These are phyloP conservation scores for Knoxia roxburghii DNA, from an alignment of 257 asterid species.

Conservation along the genomic window DNA sequence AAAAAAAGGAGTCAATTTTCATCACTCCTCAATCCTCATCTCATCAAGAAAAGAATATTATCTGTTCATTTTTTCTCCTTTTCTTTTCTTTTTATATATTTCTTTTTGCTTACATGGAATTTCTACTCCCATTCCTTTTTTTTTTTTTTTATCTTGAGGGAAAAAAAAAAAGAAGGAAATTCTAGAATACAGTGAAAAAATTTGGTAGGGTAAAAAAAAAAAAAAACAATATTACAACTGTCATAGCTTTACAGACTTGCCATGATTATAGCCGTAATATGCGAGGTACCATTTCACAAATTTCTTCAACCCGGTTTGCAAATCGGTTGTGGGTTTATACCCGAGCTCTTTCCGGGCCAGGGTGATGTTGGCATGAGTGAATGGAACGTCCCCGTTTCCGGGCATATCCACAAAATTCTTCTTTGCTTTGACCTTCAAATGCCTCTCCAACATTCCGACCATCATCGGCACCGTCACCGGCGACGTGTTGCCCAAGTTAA, in stretches of 20 bases:
- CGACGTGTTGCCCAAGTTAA: conserved; percentile 67
- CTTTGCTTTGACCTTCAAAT: conserved; percentile 60
- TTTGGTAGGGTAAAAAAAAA: not conserved
- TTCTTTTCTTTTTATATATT: not conserved
- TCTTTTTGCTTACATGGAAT: conserved; percentile 8
- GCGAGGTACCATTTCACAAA: conserved; percentile 72
- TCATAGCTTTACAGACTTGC: conserved; percentile 46
- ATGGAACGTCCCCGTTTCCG: conserved; percentile 90
- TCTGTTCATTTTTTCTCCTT: conserved; percentile 18
- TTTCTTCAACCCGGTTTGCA: conserved; percentile 80
- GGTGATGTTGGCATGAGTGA: conserved; percentile 71
- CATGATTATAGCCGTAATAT: conserved; percentile 56
- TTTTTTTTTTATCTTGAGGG: conserved; percentile 1
- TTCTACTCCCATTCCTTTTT: not conserved
- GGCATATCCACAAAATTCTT: conserved; percentile 62
- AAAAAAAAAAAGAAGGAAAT: conserved; percentile 3
- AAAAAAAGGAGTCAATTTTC: conserved; percentile 22
- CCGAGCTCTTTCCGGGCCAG: conserved; percentile 61
- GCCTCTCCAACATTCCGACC: conserved; percentile 65
- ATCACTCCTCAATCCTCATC: conserved; percentile 21
- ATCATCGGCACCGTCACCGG: conserved; percentile 82
- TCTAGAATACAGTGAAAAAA: conserved; percentile 16
- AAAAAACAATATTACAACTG: conserved; percentile 10
- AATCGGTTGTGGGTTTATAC: conserved; percentile 70
- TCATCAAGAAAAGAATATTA: conserved; percentile 31